Evolutionary conservation across 495 filamentous ascomycete genomes (phyloP).

Genomic region (Aspergillus kassunensis): DNA sequence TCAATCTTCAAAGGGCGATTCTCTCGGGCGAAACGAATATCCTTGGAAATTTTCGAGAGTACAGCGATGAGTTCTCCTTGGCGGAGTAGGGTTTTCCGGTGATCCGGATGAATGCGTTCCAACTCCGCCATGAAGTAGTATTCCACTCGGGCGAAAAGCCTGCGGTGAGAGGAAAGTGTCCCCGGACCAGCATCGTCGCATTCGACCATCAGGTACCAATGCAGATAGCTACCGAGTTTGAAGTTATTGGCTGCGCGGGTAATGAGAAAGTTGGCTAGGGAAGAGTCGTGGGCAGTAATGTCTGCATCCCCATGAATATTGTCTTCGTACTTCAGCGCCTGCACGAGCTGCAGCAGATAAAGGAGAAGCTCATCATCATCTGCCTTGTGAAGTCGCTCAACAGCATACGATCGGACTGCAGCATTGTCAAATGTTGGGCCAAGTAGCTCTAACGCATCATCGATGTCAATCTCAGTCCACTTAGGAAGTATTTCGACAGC

Average conservation of each 20-base stretch:
- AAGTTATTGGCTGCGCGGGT: conserved; percentile 78
- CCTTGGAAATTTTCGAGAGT: conserved; percentile 83
- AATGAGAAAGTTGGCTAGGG: conserved; percentile 86
- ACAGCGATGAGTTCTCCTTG: conserved; percentile 89
- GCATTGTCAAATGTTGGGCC: conserved; percentile 88
- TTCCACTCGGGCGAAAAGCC: conserved; percentile 84
- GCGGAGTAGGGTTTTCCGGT: conserved; percentile 68
- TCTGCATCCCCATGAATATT: conserved; percentile 55
- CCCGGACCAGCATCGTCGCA: conserved; percentile 76
- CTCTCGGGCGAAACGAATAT: conserved; percentile 78
- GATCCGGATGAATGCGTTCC: conserved; percentile 54
- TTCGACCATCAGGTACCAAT: conserved; percentile 99
- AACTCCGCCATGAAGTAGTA: conserved; percentile 94
- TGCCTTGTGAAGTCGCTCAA: conserved; percentile 83
- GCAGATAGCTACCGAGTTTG: conserved; percentile 87
- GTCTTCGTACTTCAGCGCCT: conserved; percentile 94
- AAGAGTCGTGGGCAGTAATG: conserved; percentile 72
- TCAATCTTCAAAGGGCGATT: conserved; percentile 75
- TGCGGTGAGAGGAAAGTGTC: conserved; percentile 65
- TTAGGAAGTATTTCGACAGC: conserved; percentile 85
- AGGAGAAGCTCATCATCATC: conserved; percentile 91
- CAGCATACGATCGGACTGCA: conserved; percentile 85
- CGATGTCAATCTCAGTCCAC: conserved; percentile 97
- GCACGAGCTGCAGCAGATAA: conserved; percentile 92
- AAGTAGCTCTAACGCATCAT: conserved; percentile 91